A percentile compares a stretch with the other conserved stretches of the same genome.
phyloP scores from a whole-genome alignment of 108 stramenopile species.

The Discostella stelligeroides region DNA sequence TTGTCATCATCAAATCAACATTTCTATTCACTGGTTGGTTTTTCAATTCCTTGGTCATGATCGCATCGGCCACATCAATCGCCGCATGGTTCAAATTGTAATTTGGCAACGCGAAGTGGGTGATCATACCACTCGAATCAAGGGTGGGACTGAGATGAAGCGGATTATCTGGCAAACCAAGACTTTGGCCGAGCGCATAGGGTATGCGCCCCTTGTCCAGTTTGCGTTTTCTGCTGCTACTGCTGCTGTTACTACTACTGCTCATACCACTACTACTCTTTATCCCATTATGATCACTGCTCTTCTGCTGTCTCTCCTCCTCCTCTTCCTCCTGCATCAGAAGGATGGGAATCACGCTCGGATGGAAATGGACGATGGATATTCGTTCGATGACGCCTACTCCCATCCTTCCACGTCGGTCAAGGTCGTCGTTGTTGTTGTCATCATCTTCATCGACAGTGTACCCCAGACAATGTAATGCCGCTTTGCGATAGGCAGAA shows the following conservation, averaged over 20 bases:
- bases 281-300: too few species aligned
- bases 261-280: too few species aligned
- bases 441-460: neutral
- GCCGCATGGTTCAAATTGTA: constrained; percentile 8
- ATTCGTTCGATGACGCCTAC: neutral
- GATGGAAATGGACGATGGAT: constrained; percentile 14
- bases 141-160: constrained; percentile 11
- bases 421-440: neutral
- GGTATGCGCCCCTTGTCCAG: constrained; percentile 12
- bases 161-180: neutral
- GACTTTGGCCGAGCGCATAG: neutral
- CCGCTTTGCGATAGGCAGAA: neutral
- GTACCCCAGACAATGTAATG: neutral
- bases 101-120: constrained; percentile 16
- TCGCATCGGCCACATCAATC: constrained; percentile 3
- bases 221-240: neutral
- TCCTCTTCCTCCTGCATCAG: constrained; percentile 4
- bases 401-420: neutral
- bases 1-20: too few species aligned
- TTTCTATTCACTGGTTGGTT: too few species aligned
- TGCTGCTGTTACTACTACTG: too few species aligned
- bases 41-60: too few species aligned
- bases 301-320: neutral
- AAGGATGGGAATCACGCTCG: neutral
- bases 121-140: neutral